Evolutionary conservation across 1,284 basidiomycete genomes (phyloP).

Genomic region (Microbotryomycetes sp.): DNA sequence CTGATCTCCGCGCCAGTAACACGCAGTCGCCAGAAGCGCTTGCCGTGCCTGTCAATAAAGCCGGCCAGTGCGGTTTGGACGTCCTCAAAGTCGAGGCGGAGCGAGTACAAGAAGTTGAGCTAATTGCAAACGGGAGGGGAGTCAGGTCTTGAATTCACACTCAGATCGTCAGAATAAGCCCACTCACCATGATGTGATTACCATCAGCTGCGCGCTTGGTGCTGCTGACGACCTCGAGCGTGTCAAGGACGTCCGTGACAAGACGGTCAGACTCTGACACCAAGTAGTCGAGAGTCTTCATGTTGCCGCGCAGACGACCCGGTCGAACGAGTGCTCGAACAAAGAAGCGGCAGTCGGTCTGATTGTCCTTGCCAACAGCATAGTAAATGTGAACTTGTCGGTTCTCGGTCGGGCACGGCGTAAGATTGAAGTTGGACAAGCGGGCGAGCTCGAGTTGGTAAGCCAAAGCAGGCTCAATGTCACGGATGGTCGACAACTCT

Average conservation of each 20-base stretch:
- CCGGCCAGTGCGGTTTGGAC: conserved; percentile 91
- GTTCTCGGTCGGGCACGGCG: conserved; percentile 85
- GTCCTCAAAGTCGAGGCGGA: conserved; percentile 90
- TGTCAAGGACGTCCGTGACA: conserved; percentile 87
- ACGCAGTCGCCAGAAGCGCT: conserved; percentile 94
- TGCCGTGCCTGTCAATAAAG: conserved; percentile 97
- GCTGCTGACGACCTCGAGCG: conserved; percentile 82
- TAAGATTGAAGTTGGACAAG: conserved; percentile 93
- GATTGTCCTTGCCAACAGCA: conserved; percentile 88
- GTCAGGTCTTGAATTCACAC: too few species aligned
- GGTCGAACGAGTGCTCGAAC: conserved; percentile 93
- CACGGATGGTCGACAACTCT: conserved; percentile 93
- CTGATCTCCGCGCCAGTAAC: conserved; percentile 97
- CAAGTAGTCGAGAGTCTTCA: conserved; percentile 93
- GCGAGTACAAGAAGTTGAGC: conserved; percentile 63
- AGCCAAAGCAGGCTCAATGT: conserved; percentile 96
- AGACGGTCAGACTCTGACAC: conserved; percentile 96
- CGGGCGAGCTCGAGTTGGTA: conserved; percentile 97
- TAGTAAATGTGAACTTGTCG: conserved; percentile 85
- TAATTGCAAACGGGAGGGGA: neutral
- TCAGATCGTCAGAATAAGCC: neutral
- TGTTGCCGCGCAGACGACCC: conserved; percentile 79
- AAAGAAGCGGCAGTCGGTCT: conserved; percentile 95
- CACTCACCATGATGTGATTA: conserved; percentile 36
- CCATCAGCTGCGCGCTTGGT: conserved; percentile 59